phyloP scores from a whole-genome alignment of 2,329 filamentous ascomycete species.

The Penicillium sp. region DNA sequence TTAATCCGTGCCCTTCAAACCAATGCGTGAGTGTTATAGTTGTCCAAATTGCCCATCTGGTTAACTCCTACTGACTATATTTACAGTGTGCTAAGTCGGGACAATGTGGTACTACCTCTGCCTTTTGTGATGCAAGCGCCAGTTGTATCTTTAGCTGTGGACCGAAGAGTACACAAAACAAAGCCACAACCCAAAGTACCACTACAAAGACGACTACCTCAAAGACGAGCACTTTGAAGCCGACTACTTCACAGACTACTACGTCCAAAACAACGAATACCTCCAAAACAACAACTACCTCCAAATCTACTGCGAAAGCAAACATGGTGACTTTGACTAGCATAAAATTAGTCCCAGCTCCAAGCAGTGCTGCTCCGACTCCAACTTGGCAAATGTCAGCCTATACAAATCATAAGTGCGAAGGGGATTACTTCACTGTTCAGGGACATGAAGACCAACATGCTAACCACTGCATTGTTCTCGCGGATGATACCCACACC shows the following conservation, averaged over 20 bases:
- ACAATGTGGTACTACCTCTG: background rate
- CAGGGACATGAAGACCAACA: background rate
- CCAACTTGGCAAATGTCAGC: background rate
- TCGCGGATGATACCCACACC: background rate
- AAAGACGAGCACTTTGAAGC: too few species aligned
- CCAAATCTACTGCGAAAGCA: background rate
- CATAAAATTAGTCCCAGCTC: background rate
- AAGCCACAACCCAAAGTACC: background rate
- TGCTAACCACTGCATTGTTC: background rate
- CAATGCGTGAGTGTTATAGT: conserved; percentile 14
- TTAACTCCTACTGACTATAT: background rate
- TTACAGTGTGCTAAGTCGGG: background rate
- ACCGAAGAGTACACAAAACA: background rate
- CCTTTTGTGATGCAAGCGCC: background rate
- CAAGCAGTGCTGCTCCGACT: background rate
- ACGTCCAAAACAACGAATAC: background rate
- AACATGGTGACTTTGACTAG: background rate
- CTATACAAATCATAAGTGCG: background rate
- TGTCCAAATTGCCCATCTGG: background rate
- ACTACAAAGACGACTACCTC: background rate
- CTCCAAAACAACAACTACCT: background rate
- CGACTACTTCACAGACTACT: background rate
- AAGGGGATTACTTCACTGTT: background rate
- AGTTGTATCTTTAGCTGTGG: conserved; percentile 4
- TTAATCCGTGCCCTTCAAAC: conserved; percentile 17